Evolutionary conservation across 169 alveolate genomes (phyloP).

Genomic region (Plasmodium inui): DNA sequence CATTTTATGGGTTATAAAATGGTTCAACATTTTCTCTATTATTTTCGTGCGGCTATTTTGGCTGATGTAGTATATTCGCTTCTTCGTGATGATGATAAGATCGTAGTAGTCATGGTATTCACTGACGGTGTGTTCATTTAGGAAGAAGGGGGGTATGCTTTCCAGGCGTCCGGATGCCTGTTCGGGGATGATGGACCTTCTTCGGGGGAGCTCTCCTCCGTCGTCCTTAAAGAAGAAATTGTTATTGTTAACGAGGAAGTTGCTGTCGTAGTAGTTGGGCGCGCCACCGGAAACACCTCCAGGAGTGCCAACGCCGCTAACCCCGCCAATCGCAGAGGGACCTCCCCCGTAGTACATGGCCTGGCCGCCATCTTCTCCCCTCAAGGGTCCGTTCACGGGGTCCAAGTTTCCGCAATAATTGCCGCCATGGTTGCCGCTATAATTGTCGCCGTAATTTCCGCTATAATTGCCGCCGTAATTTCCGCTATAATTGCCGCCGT

Average conservation of each 20-base stretch:
- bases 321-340: not conserved
- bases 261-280: not conserved
- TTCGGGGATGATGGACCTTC: not conserved
- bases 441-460: no score
- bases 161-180: not conserved
- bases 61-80: constrained; percentile 48
- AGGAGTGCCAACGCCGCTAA: not conserved
- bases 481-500: not conserved
- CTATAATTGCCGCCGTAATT: not conserved
- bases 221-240: not conserved
- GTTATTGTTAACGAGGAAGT: not conserved
- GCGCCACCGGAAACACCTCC: not conserved
- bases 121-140: constrained; percentile 66
- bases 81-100: constrained; percentile 37
- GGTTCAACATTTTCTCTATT: constrained; percentile 67
- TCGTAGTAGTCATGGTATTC: constrained; percentile 70
- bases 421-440: no score
- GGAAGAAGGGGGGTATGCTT: constrained; percentile 67
- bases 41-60: constrained; percentile 42
- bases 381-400: not conserved
- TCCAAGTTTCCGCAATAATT: no score
- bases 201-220: not conserved
- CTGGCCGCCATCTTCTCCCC: not conserved
- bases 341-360: not conserved
- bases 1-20: constrained; percentile 12